A percentile compares a stretch with the other conserved stretches of the same genome.
Evolutionary conservation across 208 protist genomes (phyloP).

Genomic region (Borovskyia barvae): DNA sequence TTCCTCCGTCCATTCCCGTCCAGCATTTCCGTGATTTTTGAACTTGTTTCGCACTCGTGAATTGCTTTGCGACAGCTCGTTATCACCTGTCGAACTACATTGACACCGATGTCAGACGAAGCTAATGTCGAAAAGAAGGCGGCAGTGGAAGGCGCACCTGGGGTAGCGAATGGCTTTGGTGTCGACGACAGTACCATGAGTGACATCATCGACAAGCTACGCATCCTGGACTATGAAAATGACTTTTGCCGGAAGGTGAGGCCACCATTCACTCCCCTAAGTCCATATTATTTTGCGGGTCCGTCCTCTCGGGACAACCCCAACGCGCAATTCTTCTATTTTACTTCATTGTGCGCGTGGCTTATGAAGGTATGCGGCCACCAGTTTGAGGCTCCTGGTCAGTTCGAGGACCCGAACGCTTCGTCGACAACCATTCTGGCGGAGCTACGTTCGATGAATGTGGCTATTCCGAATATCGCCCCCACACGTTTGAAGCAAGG

Average conservation of each 20-base stretch:
- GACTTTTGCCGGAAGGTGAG: conserved; percentile 74
- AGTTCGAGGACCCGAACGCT: conserved; percentile 90
- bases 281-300: conserved; percentile 72
- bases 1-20: not conserved
- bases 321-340: conserved; percentile 90
- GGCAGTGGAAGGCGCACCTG: conserved; percentile 2
- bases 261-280: conserved; percentile 83
- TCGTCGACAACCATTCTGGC: conserved; percentile 82
- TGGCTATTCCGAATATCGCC: conserved; percentile 70
- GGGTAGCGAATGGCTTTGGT: conserved; percentile 1
- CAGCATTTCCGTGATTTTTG: conserved; percentile 9
- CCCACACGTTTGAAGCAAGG: conserved; percentile 85
- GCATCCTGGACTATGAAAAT: conserved; percentile 77
- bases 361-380: conserved; percentile 81
- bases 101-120: conserved; percentile 18
- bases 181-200: conserved; percentile 81
- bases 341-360: conserved; percentile 87
- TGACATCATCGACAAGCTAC: conserved; percentile 85
- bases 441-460: conserved; percentile 70
- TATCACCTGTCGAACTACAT: not conserved
- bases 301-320: conserved; percentile 84
- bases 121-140: not conserved
- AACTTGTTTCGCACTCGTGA: too few species aligned
- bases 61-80: not conserved
- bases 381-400: conserved; percentile 66